Base-by-base conservation (phyloP, 345 rosid species). In the Gossypium herbaceum region DNA sequence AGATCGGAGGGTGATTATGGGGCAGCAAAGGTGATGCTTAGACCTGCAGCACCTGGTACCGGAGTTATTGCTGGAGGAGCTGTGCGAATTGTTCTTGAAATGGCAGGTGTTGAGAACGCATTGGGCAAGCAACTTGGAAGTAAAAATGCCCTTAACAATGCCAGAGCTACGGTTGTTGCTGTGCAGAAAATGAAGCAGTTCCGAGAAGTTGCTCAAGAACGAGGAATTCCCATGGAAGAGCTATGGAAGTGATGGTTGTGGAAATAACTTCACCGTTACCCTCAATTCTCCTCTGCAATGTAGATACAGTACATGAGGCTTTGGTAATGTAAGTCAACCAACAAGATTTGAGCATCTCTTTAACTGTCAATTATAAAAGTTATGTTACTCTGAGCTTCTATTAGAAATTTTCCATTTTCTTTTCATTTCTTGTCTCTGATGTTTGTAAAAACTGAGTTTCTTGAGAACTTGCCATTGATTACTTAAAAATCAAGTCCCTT, bases 21-120 rank as follows among this genome's bases (percentile, higher is more conserved):
- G 77, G 97, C 97, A 60, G 97, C 98, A 0, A 86, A 77, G 81
- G 98, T 94, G 88, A 94, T 94, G 97, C 94, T 92, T 55, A 90
- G 97, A 84, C 98, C 98, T 11, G 95, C 97, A 63, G 84, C 93
- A 51, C 98, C 97, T 24, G 98, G 98, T 78, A 88, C 97, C 0
- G 98, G 98, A 76, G 97, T 94, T 77, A 88, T 88, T 80, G 98
- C 98, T 0, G 98, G 98, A 79, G 97, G 97, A 73, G 88, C 97
- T 27, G 98, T 94, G 59, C 87, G 94, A 77, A 88, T 90, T 11
- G 98, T 92, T 75, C 87, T 94, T 0, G 97, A 94, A 84, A 84
- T 94, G 98, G 98, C 98, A 0, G 98, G 98, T 41, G 94, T 92
- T 22, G 90, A 91, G 82, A 94, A 94, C 43, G 97, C 93, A 0